Evolutionary conservation across 1,284 basidiomycete species (phyloP), one percentile per base, ranked within the genome.

Genomic region (Veloporphyrellus conicus): DNA sequence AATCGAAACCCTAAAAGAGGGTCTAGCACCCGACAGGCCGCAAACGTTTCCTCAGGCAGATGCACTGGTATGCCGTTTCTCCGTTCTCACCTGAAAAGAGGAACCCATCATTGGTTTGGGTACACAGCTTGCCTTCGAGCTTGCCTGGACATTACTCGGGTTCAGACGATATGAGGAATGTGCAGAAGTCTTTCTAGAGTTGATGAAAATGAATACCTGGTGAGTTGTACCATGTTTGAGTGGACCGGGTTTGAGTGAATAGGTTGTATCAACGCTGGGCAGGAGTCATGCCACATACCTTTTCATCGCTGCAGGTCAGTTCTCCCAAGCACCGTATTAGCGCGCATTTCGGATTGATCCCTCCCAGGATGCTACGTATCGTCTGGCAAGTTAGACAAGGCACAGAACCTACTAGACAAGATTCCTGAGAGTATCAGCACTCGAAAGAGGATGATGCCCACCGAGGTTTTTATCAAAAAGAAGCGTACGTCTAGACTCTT

Each of bases 281-380:
- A 84, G 82, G 84, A 84, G 81, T 59, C 86, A 86, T 45, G 84
- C 76, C 3, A 88, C 87, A 6, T 89, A 89, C 62, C 80, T 82
- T 52, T 86, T 83, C 61, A 77, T 88, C 29, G 81, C 83, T 18
- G 85, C 81, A 23, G 82, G 81, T 78, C 40, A 42, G 43, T 53
- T 36, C 43, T 6, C 8, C 40, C 12, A n/a, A 27, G 27, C 25
- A 14, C 45, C 23, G 29, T 33, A 22, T 37, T 23, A 32, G 23
- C 32, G 47, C 43, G 16, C 16, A 12, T 37, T 39, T 27, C 19
- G 3, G n/a, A 49, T 20, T 42, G 35, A 50, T 43, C 46, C 48
- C 2, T 25, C 14, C 5, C 9, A 78, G 84, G 83, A 3, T 87
- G 83, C 54, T 73, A 81, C 53, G 64, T 82, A 45, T 79, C 79